Evolutionary conservation across 257 asterid species (phyloP).

Genomic region (Salvia splendens): DNA sequence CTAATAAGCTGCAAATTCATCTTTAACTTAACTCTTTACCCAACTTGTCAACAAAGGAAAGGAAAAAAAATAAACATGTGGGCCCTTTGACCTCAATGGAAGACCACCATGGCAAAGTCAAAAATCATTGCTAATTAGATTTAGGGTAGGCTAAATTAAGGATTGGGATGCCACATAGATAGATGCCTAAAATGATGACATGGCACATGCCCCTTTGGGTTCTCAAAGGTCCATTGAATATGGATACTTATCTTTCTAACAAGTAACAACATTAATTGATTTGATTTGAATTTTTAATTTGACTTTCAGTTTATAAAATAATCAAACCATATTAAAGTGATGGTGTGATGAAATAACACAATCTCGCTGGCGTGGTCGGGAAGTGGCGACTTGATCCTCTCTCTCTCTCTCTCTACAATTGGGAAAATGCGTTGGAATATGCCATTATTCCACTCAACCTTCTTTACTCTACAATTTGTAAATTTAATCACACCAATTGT

Average conservation of each 20-base stretch:
- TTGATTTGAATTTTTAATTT: not conserved
- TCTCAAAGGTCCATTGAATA: constrained; percentile 38
- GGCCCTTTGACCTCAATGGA: constrained; percentile 8
- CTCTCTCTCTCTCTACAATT: not conserved
- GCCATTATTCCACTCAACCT: constrained; percentile 21
- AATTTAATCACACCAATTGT: not conserved
- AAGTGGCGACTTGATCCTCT: constrained; percentile 43
- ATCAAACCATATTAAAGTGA: not conserved
- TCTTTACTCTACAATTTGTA: not conserved
- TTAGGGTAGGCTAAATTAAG: constrained; percentile 1
- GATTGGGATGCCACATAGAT: constrained; percentile 32
- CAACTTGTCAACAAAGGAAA: not conserved
- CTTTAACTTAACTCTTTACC: no score
- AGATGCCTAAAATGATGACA: constrained; percentile 21
- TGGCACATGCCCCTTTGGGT: constrained; percentile 44
- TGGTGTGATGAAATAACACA: not conserved
- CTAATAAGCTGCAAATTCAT: no score
- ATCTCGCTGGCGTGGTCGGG: constrained; percentile 24
- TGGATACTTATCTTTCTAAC: not conserved
- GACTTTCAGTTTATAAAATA: no score
- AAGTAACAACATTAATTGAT: not conserved
- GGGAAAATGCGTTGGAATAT: constrained; percentile 30
- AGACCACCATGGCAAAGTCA: constrained; percentile 17
- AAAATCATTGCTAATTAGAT: constrained; percentile 22
- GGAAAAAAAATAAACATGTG: not conserved